Conservation (phyloP, 768 basidiomycete species). For the Chalciporus sphaerocephalus region DNA sequence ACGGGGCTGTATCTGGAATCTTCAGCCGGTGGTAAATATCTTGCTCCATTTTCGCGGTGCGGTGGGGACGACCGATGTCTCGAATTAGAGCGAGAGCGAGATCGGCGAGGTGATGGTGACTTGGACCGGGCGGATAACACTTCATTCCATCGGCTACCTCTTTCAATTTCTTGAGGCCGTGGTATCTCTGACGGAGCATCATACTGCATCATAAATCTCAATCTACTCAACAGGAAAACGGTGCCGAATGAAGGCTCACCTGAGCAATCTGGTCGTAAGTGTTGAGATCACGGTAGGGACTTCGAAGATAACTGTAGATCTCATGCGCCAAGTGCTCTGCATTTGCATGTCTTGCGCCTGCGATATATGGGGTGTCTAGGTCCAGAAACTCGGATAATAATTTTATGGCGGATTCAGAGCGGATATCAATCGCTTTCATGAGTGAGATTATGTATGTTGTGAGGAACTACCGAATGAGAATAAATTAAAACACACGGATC, state of each 20-base stretch:
- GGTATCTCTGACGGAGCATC: slow-evolving; percentile 45
- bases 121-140: slow-evolving; percentile 23
- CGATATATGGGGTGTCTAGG: slow-evolving; percentile 55
- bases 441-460: slow-evolving; percentile 85
- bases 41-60: slow-evolving; percentile 7
- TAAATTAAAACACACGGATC: slow-evolving; percentile 14
- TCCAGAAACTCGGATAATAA: slow-evolving; percentile 87
- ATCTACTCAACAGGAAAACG: neutral
- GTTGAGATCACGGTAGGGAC: slow-evolving; percentile 80
- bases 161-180: slow-evolving; percentile 30
- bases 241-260: slow-evolving; percentile 37
- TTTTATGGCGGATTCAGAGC: slow-evolving; percentile 82
- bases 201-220: slow-evolving; percentile 42
- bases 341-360: slow-evolving; percentile 57
- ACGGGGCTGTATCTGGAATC: slow-evolving; percentile 1
- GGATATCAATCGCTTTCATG: slow-evolving; percentile 91
- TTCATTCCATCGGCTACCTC: slow-evolving; percentile 27
- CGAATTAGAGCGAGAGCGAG: slow-evolving; percentile 28
- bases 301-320: slow-evolving; percentile 83
- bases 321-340: slow-evolving; percentile 96
- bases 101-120: slow-evolving; percentile 19
- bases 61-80: slow-evolving; percentile 12
- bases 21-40: neutral
- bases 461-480: slow-evolving; percentile 58
- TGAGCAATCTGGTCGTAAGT: slow-evolving; percentile 80